phyloP scores from a whole-genome alignment of 2,329 filamentous ascomycete genomes.

The Apiospora marii region DNA sequence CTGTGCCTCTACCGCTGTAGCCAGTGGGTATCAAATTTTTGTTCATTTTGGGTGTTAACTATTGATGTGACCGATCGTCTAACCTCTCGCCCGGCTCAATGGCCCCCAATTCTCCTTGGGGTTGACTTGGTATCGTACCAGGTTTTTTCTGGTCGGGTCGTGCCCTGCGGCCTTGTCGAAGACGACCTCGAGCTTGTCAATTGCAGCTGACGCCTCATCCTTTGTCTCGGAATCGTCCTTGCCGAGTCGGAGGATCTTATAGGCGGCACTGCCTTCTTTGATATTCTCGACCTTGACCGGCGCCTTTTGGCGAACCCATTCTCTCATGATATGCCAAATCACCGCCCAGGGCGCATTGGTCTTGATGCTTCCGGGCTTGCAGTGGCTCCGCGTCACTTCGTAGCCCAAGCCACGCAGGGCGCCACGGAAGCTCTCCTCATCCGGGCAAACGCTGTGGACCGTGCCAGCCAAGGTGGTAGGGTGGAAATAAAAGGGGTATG shows the following conservation, averaged over 20 bases:
- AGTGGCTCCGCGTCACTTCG: constrained; percentile 80
- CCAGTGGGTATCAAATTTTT: constrained; percentile 7
- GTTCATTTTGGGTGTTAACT: constrained; percentile 54
- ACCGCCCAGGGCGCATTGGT: constrained; percentile 91
- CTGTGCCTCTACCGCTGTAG: neutral
- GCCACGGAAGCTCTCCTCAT: constrained; percentile 81
- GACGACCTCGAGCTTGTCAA: constrained; percentile 51
- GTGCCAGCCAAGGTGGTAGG: constrained; percentile 78
- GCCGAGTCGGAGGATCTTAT: constrained; percentile 67
- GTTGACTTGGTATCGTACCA: constrained; percentile 89
- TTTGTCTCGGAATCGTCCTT: constrained; percentile 43
- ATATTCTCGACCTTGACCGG: constrained; percentile 79
- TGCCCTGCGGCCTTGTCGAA: constrained; percentile 85
- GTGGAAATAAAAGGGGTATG: constrained; percentile 86
- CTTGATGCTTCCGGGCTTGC: constrained; percentile 88
- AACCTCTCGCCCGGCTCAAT: constrained; percentile 69
- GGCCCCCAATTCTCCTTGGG: constrained; percentile 95
- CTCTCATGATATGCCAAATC: constrained; percentile 92
- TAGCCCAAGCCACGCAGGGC: constrained; percentile 85
- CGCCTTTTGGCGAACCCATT: constrained; percentile 84
- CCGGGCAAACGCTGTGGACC: constrained; percentile 80
- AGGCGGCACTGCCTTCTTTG: constrained; percentile 74
- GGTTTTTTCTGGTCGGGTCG: constrained; percentile 70
- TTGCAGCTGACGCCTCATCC: constrained; percentile 35
- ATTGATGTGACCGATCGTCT: constrained; percentile 60